Conservation (phyloP, 257 asterid genomes). For the Apocynum venetum region DNA sequence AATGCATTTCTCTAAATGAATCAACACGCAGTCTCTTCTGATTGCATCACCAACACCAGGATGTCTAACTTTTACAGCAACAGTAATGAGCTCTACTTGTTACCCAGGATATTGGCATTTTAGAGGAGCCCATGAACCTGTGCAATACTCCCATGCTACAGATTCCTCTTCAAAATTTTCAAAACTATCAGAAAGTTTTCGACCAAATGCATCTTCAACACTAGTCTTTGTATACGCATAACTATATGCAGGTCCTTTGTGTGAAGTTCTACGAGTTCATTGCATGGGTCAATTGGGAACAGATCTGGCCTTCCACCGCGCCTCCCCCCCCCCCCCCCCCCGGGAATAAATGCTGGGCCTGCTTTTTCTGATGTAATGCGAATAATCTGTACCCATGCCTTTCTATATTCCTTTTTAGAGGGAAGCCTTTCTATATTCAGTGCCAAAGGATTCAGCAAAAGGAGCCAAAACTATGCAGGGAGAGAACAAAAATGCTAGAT, state of each 20-base stretch:
- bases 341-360: conserved; percentile 79
- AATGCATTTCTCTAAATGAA: conserved; percentile 26
- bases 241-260: conserved; percentile 75
- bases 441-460: conserved; percentile 60
- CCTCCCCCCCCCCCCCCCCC: conserved; percentile 48
- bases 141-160: conserved; percentile 82
- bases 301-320: conserved; percentile 89
- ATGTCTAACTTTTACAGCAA: conserved; percentile 90
- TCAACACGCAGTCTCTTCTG: conserved; percentile 66
- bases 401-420: conserved; percentile 16
- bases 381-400: conserved; percentile 58
- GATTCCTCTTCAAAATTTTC: conserved; percentile 77
- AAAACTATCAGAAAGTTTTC: conserved; percentile 62
- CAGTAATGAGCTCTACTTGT: conserved; percentile 57
- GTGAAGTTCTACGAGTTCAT: conserved; percentile 77
- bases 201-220: conserved; percentile 75
- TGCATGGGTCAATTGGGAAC: conserved; percentile 67
- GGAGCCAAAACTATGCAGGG: conserved; percentile 88
- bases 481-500: conserved; percentile 56
- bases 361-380: conserved; percentile 74
- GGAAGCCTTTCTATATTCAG: conserved; percentile 31
- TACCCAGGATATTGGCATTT: conserved; percentile 58
- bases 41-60: conserved; percentile 87
- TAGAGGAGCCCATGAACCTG: conserved; percentile 77
- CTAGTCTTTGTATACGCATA: conserved; percentile 65